Evolutionary conservation across 192 early-diverging fungal species (phyloP).

Genomic region (Coemansia sp.): DNA sequence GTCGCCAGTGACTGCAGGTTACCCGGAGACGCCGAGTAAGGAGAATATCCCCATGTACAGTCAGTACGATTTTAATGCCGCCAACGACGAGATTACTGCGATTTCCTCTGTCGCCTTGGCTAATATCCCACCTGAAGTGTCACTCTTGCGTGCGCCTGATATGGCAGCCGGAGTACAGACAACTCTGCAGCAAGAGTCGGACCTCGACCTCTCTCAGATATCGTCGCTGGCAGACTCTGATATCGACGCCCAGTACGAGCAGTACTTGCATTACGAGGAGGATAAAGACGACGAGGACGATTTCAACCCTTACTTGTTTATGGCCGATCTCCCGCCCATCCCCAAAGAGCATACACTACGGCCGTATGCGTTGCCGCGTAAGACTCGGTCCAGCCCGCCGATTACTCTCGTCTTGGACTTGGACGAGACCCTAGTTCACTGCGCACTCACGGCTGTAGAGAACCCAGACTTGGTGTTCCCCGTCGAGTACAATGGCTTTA

Average conservation of each 20-base stretch:
- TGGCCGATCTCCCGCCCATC: constrained; percentile 64
- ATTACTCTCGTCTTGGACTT: constrained; percentile 71
- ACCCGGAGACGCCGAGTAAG: constrained; percentile 54
- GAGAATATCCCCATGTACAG: constrained; percentile 53
- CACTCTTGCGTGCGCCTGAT: constrained; percentile 3
- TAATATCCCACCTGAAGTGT: not conserved
- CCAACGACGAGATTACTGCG: constrained; percentile 4
- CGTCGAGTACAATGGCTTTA: constrained; percentile 66
- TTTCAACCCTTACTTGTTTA: constrained; percentile 59
- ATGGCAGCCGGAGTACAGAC: not conserved
- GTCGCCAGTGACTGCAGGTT: constrained; percentile 29
- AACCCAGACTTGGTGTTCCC: constrained; percentile 66
- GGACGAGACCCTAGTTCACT: constrained; percentile 76
- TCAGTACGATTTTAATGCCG: constrained; percentile 16
- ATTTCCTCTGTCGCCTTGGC: constrained; percentile 8
- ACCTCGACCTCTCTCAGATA: constrained; percentile 29
- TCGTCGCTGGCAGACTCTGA: constrained; percentile 34
- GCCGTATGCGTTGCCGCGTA: constrained; percentile 62
- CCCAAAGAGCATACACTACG: constrained; percentile 59
- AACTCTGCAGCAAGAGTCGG: constrained; percentile 5
- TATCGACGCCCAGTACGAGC: constrained; percentile 33
- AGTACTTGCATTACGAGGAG: constrained; percentile 39
- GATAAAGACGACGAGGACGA: constrained; percentile 47
- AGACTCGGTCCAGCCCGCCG: constrained; percentile 62
- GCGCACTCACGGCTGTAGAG: constrained; percentile 59